These are phyloP conservation scores for Cymbopogon flexuosus DNA, from an alignment of 202 grass and related monocot genomes.

Conservation along the genomic window DNA sequence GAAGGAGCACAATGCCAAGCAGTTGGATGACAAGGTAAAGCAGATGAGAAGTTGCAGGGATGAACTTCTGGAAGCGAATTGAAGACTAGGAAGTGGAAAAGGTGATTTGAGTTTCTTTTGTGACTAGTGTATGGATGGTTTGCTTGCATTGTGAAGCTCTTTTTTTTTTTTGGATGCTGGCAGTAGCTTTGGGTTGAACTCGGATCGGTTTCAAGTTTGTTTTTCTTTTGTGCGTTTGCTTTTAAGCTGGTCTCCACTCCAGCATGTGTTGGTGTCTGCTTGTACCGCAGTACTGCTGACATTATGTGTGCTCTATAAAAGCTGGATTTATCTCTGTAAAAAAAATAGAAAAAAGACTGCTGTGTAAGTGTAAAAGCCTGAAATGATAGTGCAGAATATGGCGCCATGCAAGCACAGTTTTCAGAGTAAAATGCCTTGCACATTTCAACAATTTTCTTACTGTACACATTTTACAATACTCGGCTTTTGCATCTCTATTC, in stretches of 20 bases:
- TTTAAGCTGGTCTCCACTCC: background rate
- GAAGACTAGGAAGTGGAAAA: background rate
- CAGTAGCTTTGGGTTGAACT: background rate
- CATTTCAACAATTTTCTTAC: constrained; percentile 18
- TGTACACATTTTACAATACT: constrained; percentile 45
- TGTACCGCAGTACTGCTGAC: background rate
- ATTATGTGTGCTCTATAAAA: background rate
- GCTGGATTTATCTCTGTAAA: background rate
- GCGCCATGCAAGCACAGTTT: background rate
- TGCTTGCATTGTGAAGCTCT: background rate
- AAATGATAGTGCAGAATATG: background rate
- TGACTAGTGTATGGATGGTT: background rate
- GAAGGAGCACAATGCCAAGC: background rate
- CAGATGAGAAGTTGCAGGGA: too few relatives aligned
- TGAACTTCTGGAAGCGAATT: background rate
- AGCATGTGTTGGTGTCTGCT: background rate
- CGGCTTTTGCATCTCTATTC: constrained; percentile 34
- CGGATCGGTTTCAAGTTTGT: background rate
- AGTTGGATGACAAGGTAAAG: too few relatives aligned
- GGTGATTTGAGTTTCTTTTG: background rate
- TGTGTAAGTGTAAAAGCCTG: background rate
- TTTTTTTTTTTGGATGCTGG: background rate
- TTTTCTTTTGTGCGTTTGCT: background rate
- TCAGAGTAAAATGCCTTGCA: constrained; percentile 25
- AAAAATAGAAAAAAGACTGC: background rate